Conservation (phyloP, 2,329 filamentous ascomycete species). For the Epicoccum sorghinum region DNA sequence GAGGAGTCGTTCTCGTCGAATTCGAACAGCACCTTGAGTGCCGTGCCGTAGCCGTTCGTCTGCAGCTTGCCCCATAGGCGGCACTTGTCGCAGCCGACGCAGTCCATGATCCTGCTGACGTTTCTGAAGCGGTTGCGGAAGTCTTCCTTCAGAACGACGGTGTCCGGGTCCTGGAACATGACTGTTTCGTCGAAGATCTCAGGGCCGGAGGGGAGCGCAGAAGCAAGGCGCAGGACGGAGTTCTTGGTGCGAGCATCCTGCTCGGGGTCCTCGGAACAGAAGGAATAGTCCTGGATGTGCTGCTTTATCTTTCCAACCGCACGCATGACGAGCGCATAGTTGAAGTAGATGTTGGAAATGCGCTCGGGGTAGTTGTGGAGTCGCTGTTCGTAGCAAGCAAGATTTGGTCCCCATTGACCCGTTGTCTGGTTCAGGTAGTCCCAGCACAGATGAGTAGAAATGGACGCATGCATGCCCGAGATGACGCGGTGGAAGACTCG, state of each 20-base stretch:
- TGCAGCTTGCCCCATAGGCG: constrained; percentile 97
- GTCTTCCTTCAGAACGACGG: constrained; percentile 88
- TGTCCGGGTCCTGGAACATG: constrained; percentile 81
- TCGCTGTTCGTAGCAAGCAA: constrained; percentile 86
- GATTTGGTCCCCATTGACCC: constrained; percentile 88
- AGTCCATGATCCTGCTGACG: constrained; percentile 96
- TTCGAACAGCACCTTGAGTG: constrained; percentile 94
- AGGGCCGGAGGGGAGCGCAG: constrained; percentile 68
- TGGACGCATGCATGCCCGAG: constrained; percentile 97
- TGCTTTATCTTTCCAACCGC: constrained; percentile 89
- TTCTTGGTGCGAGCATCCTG: constrained; percentile 81
- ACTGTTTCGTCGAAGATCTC: constrained; percentile 92
- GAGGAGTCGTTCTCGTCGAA: constrained; percentile 72
- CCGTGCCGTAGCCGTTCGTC: constrained; percentile 91
- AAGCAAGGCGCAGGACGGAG: constrained; percentile 79
- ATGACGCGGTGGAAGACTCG: constrained; percentile 97
- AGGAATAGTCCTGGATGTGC: constrained; percentile 82
- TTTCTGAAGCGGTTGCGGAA: constrained; percentile 98
- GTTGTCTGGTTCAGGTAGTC: constrained; percentile 95
- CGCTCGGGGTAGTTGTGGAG: constrained; percentile 85
- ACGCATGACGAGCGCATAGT: constrained; percentile 93
- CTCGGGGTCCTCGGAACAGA: constrained; percentile 82
- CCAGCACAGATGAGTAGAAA: constrained; percentile 94
- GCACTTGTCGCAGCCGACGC: constrained; percentile 98
- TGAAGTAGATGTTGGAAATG: constrained; percentile 98